A percentile compares a stretch with the other conserved stretches of the same genome.
Conservation (phyloP, 345 rosid genomes). For the Garcia nutans region DNA sequence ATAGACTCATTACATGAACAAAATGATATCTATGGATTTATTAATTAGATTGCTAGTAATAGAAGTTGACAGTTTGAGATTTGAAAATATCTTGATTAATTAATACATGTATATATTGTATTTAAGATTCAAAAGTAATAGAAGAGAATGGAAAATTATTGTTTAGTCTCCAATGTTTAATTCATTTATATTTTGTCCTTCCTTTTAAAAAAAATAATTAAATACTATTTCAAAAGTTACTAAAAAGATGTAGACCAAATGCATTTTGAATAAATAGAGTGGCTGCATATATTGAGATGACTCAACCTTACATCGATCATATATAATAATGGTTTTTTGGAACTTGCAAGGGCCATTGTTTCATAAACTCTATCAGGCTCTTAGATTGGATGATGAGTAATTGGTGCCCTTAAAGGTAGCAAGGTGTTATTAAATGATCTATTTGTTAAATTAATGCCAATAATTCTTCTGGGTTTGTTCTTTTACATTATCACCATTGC, state of each 20-base stretch:
- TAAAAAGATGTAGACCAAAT: background rate
- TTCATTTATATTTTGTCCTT: too few species aligned
- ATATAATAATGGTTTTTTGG: background rate
- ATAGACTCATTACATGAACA: too few species aligned
- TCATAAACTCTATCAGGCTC: background rate
- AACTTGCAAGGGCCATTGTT: background rate
- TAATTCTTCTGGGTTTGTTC: too few species aligned
- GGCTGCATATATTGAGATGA: background rate
- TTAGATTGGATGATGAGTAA: background rate
- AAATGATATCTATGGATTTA: too few species aligned
- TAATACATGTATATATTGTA: too few species aligned
- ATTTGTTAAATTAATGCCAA: background rate
- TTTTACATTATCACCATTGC: background rate
- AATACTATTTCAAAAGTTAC: background rate
- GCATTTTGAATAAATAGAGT: background rate
- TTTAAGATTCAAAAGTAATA: too few species aligned
- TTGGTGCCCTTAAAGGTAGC: background rate
- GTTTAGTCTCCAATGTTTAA: too few species aligned
- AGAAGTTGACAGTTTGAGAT: too few species aligned
- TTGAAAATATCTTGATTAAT: too few species aligned
- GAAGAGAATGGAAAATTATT: too few species aligned
- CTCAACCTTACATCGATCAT: background rate
- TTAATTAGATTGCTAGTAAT: too few species aligned
- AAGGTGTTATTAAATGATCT: background rate
- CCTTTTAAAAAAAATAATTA: background rate